Percentiles rank a stretch among this genome's conserved stretches.
phyloP scores from a whole-genome alignment of 2,329 filamentous ascomycete species.

The Calycina herbarum region DNA sequence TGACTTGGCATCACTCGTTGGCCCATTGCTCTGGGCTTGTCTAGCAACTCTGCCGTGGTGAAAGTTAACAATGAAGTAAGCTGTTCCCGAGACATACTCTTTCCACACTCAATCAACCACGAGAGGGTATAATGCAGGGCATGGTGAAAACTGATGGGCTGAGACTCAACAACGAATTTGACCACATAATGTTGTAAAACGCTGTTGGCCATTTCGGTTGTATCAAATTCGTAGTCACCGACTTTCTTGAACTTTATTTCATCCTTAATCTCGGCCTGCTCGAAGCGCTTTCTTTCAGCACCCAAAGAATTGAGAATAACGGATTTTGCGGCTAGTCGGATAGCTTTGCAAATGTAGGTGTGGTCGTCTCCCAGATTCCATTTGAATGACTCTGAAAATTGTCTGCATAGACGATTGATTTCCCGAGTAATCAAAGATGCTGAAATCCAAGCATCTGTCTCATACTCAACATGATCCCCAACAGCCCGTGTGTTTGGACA shows the following conservation, averaged over 20 bases:
- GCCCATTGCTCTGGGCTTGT: constrained; percentile 63
- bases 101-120: constrained; percentile 90
- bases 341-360: constrained; percentile 66
- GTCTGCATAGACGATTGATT: constrained; percentile 87
- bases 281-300: constrained; percentile 82
- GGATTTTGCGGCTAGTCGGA: constrained; percentile 73
- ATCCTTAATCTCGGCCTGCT: constrained; percentile 83
- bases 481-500: constrained; percentile 91
- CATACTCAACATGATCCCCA: constrained; percentile 96
- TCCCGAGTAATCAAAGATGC: constrained; percentile 92
- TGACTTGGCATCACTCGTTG: constrained; percentile 54
- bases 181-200: constrained; percentile 63
- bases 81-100: constrained; percentile 67
- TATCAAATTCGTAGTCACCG: constrained; percentile 78
- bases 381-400: constrained; percentile 84
- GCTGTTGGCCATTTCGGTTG: constrained; percentile 30
- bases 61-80: constrained; percentile 71
- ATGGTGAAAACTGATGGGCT: constrained; percentile 96
- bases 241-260: constrained; percentile 80
- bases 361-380: constrained; percentile 65
- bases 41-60: constrained; percentile 67
- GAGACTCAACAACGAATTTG: constrained; percentile 83
- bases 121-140: constrained; percentile 94
- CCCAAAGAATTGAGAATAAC: constrained; percentile 90
- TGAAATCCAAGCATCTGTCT: constrained; percentile 97